Evolutionary conservation across 768 basidiomycete species (phyloP).

Genomic region (Termitomyces sp.): DNA sequence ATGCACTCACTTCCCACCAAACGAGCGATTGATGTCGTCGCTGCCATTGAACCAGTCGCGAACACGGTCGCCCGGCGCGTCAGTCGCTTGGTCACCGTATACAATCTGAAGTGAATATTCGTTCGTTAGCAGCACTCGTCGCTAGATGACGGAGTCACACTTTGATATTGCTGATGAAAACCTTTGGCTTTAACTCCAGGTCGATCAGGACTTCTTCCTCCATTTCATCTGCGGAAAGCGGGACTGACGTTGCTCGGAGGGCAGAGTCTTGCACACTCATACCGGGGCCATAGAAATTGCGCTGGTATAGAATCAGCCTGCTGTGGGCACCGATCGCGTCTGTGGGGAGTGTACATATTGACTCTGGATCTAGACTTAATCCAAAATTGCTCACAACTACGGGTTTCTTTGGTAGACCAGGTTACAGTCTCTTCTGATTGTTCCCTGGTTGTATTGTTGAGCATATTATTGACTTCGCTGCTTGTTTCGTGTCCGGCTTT

Average conservation of each 20-base stretch:
- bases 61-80: conserved; percentile 3
- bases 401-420: not conserved
- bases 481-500: not conserved
- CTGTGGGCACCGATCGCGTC: not conserved
- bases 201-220: not conserved
- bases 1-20: not conserved
- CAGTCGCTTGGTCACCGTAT: not conserved
- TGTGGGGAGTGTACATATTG: not conserved
- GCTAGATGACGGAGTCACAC: not conserved
- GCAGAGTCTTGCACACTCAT: not conserved
- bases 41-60: not conserved
- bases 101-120: not conserved
- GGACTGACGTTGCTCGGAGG: not conserved
- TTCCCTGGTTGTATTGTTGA: not conserved
- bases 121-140: not conserved
- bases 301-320: conserved; percentile 3
- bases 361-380: not conserved
- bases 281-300: conserved; percentile 2
- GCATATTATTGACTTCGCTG: not conserved
- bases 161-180: not conserved
- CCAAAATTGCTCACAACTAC: not conserved
- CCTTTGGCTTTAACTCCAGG: not conserved
- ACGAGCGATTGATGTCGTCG: not conserved
- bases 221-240: not conserved
- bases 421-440: not conserved